Conservation (phyloP, 2,329 filamentous ascomycete genomes). For the Botrytis deweyae region DNA sequence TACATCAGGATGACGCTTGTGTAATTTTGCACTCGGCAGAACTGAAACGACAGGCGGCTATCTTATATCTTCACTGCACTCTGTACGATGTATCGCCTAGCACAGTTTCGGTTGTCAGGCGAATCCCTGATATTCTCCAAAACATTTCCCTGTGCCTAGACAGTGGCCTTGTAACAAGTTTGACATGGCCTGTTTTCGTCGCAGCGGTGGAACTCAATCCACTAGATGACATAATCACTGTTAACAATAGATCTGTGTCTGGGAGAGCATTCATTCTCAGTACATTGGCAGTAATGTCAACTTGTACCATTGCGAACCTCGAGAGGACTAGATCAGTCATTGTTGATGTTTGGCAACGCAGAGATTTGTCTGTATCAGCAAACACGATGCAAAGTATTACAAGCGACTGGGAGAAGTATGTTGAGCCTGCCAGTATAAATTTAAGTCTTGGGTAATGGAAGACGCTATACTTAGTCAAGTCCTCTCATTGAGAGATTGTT, state of each 20-base stretch:
- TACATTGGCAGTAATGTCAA: not conserved
- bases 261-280: not conserved
- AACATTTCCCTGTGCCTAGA: not conserved
- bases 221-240: not conserved
- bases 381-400: not conserved
- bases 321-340: not conserved
- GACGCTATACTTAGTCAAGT: not conserved
- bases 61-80: not conserved
- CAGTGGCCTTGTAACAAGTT: not conserved
- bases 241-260: not conserved
- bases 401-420: not conserved
- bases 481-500: not conserved
- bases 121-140: not conserved
- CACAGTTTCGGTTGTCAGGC: not conserved
- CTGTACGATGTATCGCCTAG: not conserved
- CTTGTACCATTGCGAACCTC: not conserved
- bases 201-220: not conserved
- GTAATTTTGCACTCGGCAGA: not conserved
- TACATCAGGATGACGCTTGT: not conserved
- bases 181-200: not conserved
- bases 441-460: not conserved
- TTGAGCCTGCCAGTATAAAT: not conserved
- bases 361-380: not conserved
- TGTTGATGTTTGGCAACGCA: not conserved
- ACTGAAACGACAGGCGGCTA: not conserved